Evolutionary conservation across 306 rosid genomes (phyloP), one percentile per base, ranked within the genome.

Genomic region (Pyrus betulifolia): DNA sequence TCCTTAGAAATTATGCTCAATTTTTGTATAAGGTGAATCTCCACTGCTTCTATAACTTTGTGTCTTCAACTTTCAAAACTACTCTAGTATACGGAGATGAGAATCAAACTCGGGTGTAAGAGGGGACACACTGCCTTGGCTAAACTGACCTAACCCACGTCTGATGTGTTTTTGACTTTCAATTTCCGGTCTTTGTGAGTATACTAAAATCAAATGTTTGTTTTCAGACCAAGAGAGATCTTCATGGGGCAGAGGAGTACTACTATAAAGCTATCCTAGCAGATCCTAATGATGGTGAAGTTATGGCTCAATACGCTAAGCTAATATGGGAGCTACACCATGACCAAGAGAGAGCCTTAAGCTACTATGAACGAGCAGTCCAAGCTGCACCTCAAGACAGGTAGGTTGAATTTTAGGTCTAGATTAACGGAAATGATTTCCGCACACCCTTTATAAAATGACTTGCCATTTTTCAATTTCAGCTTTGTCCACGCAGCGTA

Each of bases 401-500:
- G 98, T 94, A 79, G 40, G 27, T 23, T 15, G 55, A 57, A 42
- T 28, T 33, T 17, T 40, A n/a, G 28, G 27, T 18, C 8, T 18
- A 30, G 4, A 64, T 30, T 51, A 51, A 51, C 21, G 21, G 19
- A 17, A 17, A 51, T 51, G 1, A 51, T 51, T 51, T 15, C 6
- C 7, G 8, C 2, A 51, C 55, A 0, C 21, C 55, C 21, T 49
- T 15, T 51, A 18, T 81, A 59, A 80, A 58, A 58, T 72, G 44
- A 82, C 44, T 54, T 54, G 40, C 11, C 66, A 11, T 22, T 70
- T 69, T 65, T 61, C 61, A 52, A 74, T 87, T 70, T 59, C 97
- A 95, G 99, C 80, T 84, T 89, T 74, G 96, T 92, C 67, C 96
- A 92, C 5, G 99, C 97, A 0, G 91, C 96, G 38, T 89, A 95